A percentile compares a stretch with the other conserved stretches of the same genome.
These are phyloP conservation scores for Lotus japonicus DNA, from an alignment of 306 rosid genomes.

Conservation along the genomic window DNA sequence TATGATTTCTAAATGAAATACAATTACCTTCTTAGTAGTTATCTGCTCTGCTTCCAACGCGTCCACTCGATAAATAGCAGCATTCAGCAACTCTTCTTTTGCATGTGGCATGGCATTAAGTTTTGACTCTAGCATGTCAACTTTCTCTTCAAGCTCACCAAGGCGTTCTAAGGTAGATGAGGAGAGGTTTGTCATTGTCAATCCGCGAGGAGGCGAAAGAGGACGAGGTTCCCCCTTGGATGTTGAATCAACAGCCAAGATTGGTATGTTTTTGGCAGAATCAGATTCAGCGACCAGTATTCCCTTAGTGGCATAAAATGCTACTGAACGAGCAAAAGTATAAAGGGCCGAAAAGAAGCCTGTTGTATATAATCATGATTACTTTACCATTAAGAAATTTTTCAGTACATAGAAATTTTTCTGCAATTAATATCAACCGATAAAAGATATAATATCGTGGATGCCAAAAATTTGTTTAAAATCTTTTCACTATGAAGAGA, in stretches of 20 bases:
- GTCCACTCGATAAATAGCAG: conserved; percentile 77
- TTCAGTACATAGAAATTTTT: conserved; percentile 13
- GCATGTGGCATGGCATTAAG: conserved; percentile 68
- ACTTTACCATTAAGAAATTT: neutral
- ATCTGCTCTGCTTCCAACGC: conserved; percentile 83
- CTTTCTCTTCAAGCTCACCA: conserved; percentile 64
- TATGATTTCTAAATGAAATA: neutral
- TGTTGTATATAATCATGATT: conserved; percentile 27
- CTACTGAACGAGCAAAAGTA: conserved; percentile 34
- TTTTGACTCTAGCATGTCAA: conserved; percentile 50
- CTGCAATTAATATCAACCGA: conserved; percentile 29
- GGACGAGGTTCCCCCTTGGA: conserved; percentile 27
- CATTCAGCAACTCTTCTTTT: conserved; percentile 75
- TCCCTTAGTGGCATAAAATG: conserved; percentile 27
- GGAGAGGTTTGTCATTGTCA: conserved; percentile 27
- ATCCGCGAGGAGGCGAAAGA: conserved; percentile 37
- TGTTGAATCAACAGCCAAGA: conserved; percentile 22
- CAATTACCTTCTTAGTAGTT: conserved; percentile 62
- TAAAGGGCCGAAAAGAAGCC: conserved; percentile 42
- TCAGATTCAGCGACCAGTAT: conserved; percentile 16
- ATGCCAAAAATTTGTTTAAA: neutral
- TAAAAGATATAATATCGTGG: neutral
- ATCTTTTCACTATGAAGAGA: too few species aligned
- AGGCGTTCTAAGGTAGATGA: conserved; percentile 53
- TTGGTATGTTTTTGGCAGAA: conserved; percentile 16